Evolutionary conservation across 768 basidiomycete species (phyloP).

Genomic region (Melanogaster broomeanus): DNA sequence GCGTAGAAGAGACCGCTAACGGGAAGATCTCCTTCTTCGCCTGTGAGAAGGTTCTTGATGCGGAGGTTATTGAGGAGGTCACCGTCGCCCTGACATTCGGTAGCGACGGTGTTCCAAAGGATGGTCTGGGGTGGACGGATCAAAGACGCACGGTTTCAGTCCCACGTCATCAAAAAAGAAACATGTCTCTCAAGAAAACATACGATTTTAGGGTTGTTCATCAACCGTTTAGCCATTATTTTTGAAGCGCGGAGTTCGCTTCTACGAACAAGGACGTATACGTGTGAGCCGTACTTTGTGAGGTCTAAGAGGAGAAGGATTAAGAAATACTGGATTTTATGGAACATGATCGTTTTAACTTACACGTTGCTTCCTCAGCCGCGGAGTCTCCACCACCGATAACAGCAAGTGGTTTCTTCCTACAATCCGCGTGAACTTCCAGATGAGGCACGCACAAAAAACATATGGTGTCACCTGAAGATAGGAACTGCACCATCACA

Average conservation of each 20-base stretch:
- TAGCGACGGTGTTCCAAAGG: constrained; percentile 92
- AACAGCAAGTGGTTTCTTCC: constrained; percentile 94
- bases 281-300: constrained; percentile 95
- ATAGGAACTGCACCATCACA: constrained; percentile 99
- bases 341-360: constrained; percentile 24
- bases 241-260: constrained; percentile 94
- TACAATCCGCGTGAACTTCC: constrained; percentile 23
- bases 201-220: constrained; percentile 89
- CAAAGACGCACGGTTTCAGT: background rate
- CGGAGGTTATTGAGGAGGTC: constrained; percentile 86
- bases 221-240: constrained; percentile 95
- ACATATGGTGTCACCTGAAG: constrained; percentile 60
- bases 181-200: constrained; percentile 23
- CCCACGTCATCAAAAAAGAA: background rate
- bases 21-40: constrained; percentile 79
- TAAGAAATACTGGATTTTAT: background rate
- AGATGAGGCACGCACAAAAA: background rate
- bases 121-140: constrained; percentile 52
- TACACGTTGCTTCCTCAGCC: constrained; percentile 97
- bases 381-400: constrained; percentile 99
- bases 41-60: constrained; percentile 79
- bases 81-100: constrained; percentile 93
- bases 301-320: constrained; percentile 54
- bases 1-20: constrained; percentile 97
- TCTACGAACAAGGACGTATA: constrained; percentile 94